Evolutionary conservation across 2,329 filamentous ascomycete species (phyloP).

Genomic region (Aspergillus candidus): DNA sequence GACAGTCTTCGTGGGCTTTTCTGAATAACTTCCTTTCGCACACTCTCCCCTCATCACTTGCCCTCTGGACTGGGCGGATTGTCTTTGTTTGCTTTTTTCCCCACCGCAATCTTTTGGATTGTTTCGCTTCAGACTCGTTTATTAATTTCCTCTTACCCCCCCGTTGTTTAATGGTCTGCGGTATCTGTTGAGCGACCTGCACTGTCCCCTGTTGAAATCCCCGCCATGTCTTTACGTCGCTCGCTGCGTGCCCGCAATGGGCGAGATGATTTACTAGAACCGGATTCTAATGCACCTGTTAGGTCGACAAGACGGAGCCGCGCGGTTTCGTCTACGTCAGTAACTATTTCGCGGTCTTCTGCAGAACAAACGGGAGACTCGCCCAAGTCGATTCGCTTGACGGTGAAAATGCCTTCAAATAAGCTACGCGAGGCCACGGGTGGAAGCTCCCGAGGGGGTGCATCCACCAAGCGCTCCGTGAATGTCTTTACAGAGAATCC

Average conservation of each 20-base stretch:
- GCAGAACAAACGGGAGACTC: conserved; percentile 31
- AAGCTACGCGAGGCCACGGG: conserved; percentile 45
- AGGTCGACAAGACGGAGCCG: conserved; percentile 35
- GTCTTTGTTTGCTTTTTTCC: conserved; percentile 8
- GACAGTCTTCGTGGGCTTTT: conserved; percentile 3
- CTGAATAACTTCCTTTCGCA: conserved; percentile 3
- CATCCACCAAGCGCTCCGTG: conserved; percentile 26
- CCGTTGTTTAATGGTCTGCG: not conserved
- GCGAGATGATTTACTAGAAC: conserved; percentile 22
- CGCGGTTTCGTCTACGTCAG: conserved; percentile 25
- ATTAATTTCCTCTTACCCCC: not conserved
- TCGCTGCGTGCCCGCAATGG: conserved; percentile 32
- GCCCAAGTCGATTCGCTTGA: conserved; percentile 41
- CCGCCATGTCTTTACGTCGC: conserved; percentile 34
- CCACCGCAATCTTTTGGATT: no score
- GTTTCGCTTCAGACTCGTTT: not conserved
- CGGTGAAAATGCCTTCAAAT: conserved; percentile 45
- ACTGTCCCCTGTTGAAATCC: not conserved
- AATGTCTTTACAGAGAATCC: conserved; percentile 44
- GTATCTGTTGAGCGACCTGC: not conserved
- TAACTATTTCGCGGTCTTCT: conserved; percentile 34
- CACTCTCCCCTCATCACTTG: conserved; percentile 1
- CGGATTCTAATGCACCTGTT: conserved; percentile 30
- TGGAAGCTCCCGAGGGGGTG: conserved; percentile 20
- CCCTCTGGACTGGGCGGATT: conserved; percentile 1